Conservation (phyloP, 805 yeast genomes). For the Myxozyma vanderwaltii region DNA sequence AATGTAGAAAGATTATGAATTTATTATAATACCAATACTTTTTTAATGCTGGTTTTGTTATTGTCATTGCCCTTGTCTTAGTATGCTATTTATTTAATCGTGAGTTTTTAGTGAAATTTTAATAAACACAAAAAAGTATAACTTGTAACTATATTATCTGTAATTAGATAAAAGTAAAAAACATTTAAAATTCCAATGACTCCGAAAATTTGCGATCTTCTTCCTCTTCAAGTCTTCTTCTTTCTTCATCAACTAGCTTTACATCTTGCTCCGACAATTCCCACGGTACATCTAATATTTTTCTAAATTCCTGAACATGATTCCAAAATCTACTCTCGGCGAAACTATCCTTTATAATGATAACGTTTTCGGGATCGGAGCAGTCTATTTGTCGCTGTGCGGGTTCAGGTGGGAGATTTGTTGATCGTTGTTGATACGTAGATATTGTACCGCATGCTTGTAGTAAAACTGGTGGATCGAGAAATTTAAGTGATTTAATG, state of each 20-base stretch:
- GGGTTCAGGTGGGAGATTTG: no score
- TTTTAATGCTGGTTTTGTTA: no score
- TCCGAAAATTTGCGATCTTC: not conserved
- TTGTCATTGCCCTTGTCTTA: no score
- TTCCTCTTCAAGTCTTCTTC: not conserved
- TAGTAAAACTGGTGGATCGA: not conserved
- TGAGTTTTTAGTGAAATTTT: no score
- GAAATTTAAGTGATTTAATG: not conserved
- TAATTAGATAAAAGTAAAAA: no score
- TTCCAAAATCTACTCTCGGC: conserved; percentile 5
- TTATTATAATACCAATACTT: no score
- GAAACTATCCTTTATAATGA: not conserved
- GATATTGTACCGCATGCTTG: conserved; percentile 7
- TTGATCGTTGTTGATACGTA: not conserved
- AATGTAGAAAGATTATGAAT: no score
- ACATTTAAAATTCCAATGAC: no score
- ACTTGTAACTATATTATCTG: no score
- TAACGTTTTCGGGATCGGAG: not conserved
- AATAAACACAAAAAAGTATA: no score
- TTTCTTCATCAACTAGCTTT: not conserved
- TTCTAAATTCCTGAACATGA: not conserved
- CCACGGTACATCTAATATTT: conserved; percentile 8
- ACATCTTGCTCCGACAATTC: not conserved
- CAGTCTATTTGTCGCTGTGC: not conserved
- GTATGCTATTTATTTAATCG: no score